Evolutionary conservation across 805 yeast genomes (phyloP).

Genomic region (Wickerhamiella nectarea): DNA sequence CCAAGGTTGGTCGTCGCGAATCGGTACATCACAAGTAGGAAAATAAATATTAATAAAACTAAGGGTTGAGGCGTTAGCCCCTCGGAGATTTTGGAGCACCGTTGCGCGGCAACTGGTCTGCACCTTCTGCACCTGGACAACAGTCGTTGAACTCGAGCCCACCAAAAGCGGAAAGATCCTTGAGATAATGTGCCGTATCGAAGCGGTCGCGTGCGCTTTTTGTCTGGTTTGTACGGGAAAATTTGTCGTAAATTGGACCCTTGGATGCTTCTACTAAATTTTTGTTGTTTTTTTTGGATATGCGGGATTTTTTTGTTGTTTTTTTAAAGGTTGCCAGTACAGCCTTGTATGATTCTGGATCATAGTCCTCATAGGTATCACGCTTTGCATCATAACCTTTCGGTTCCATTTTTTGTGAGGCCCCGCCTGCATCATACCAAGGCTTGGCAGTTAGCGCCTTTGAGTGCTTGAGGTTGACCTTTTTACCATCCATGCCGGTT

Average conservation of each 20-base stretch:
- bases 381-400: conserved; percentile 8
- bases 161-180: neutral
- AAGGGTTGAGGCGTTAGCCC: neutral
- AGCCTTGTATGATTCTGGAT: conserved; percentile 3
- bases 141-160: conserved; percentile 5
- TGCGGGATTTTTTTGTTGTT: neutral
- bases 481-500: conserved; percentile 5
- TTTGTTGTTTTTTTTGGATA: neutral
- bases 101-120: neutral
- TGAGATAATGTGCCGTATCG: conserved; percentile 11
- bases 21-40: too few species aligned
- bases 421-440: conserved; percentile 5
- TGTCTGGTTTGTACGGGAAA: conserved; percentile 3
- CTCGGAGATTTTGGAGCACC: neutral
- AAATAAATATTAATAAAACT: too few species aligned
- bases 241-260: conserved; percentile 6
- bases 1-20: neutral
- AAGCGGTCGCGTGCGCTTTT: conserved; percentile 1
- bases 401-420: neutral
- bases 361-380: conserved; percentile 7
- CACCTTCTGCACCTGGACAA: neutral
- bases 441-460: neutral
- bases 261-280: neutral
- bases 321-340: conserved; percentile 2
- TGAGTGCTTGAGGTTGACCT: conserved; percentile 3